Evolutionary conservation across 192 early-diverging fungal species (phyloP).

Genomic region (Phlyctochytrium arcticum): DNA sequence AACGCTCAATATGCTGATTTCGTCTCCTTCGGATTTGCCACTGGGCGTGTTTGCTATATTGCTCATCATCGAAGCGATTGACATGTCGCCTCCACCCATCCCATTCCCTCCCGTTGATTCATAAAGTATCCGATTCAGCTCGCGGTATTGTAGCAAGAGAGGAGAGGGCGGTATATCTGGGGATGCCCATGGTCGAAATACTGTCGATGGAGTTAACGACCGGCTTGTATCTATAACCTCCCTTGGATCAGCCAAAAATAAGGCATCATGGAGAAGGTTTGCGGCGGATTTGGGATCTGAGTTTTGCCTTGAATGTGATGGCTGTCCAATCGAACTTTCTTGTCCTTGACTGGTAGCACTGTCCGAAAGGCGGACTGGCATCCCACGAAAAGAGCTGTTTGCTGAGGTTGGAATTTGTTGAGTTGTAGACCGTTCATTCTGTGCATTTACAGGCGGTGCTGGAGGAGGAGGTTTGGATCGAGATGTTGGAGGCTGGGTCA

Average conservation of each 20-base stretch:
- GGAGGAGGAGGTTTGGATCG: too few species aligned
- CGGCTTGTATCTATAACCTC: neutral
- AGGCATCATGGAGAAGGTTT: neutral
- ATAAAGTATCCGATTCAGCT: conserved; percentile 13
- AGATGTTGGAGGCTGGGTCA: too few species aligned
- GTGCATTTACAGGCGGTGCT: too few species aligned
- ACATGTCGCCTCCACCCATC: neutral
- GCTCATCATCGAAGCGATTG: neutral
- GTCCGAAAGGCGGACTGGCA: neutral
- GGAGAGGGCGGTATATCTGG: conserved; percentile 26
- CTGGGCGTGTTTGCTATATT: neutral
- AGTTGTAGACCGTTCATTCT: too few species aligned
- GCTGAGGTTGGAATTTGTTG: too few species aligned
- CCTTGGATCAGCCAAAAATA: neutral
- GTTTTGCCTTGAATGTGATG: neutral
- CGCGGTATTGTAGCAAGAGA: conserved; percentile 7
- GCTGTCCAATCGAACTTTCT: neutral
- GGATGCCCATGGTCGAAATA: neutral
- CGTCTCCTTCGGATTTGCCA: too few species aligned
- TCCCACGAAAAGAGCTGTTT: too few species aligned
- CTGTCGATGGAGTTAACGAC: too few species aligned
- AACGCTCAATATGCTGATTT: too few species aligned
- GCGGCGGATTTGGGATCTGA: neutral
- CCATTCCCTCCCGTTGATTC: neutral
- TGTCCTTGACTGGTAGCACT: neutral